Base-by-base conservation (phyloP, 805 yeast species). In the Hanseniaspora thailandica region DNA sequence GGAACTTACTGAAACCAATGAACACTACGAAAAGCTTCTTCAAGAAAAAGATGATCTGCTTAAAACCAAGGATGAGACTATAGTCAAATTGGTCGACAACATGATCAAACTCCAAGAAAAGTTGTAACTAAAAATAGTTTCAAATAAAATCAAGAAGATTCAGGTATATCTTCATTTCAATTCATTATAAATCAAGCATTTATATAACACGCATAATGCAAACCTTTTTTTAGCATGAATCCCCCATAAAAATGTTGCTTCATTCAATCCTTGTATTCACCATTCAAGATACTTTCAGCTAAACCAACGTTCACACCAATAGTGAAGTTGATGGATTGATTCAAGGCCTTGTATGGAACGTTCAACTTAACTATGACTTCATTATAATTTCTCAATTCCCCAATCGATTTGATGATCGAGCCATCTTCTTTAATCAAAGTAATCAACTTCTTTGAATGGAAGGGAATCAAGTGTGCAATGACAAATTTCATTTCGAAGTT, bases 331-430 rank as follows among this genome's bases (percentile, higher is more conserved):
- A 90, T 86, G 59, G 85, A 84, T 56, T 85, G 72, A 64, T 84
- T 86, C 68, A 88, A 82, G 20, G 89, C 84, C 65, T 84, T 83
- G 71, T 87, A 93, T 62, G 90, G 95, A 41, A 72, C 74, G 45
- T 86, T 87, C 35, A 88, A 71, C 2, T 85, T 81, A 6, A 54
- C 30, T 10, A 34, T 26, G 10, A 48, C 35, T 22, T 40, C 34
- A 20, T 41, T 36, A 22, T 9, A 38, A 6, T 72, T 75, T 4
- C 78, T 75, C 47, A 72, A 68, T 22, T 70, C 63, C 46, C 76
- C 66, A 22, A 74, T 68, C n/a, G 78, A 84, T 10, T 76, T 67
- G 0, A 81, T 82, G 20, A 33, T 15, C n/a, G 30, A 23, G 8
- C 45, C 46, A 17, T 47, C 40, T 2, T 78, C 70, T 12, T 90